Evolutionary conservation across 768 basidiomycete genomes (phyloP), one percentile per base, ranked within the genome.

Genomic region (Galerina sulciceps): DNA sequence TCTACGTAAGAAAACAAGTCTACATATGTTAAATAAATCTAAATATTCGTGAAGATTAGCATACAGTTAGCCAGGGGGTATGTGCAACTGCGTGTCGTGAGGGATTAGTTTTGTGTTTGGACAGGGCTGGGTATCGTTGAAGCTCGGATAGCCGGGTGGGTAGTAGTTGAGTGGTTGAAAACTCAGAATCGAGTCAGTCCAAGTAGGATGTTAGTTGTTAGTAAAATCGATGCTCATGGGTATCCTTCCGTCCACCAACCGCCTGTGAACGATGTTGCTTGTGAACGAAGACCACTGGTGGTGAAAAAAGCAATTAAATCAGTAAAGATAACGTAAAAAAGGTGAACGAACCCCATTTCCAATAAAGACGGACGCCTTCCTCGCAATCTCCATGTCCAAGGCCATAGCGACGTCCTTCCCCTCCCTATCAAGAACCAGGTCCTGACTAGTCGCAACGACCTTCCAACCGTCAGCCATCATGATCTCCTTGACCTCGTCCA

Each of bases 371-470:
- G 76, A 79, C 0, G 82, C 81, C 48, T 67, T 68, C n/a, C 76
- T 69, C 17, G 75, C 84, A 56, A 85, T 79, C 51, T 81, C 80
- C 82, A 83, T 83, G 67, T 85, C 84, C 13, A 84, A 75, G 10
- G 81, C 79, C 75, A 80, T 75, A 22, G 70, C 72, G 34, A 83
- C 80, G 42, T 78, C 76, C 42, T 62, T 75, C 66, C 81, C 74
- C 63, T 82, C 81, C 50, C 71, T 61, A 59, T 77, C 74, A 17
- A 83, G 57, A 40, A 66, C 67, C 65, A 84, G 63, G 56, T 84
- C 82, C 42, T 64, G 65, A 59, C 74, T 82, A 4, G 77, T 79
- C 10, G 71, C 70, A 43, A 83, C 74, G 20, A 67, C 65, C 76
- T 79, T 80, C 41, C 79, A 77, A 22, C 76, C 81, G 38, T 69